These are phyloP conservation scores for Flaveria linearis DNA, from an alignment of 129 eudicot species.

Conservation along the genomic window DNA sequence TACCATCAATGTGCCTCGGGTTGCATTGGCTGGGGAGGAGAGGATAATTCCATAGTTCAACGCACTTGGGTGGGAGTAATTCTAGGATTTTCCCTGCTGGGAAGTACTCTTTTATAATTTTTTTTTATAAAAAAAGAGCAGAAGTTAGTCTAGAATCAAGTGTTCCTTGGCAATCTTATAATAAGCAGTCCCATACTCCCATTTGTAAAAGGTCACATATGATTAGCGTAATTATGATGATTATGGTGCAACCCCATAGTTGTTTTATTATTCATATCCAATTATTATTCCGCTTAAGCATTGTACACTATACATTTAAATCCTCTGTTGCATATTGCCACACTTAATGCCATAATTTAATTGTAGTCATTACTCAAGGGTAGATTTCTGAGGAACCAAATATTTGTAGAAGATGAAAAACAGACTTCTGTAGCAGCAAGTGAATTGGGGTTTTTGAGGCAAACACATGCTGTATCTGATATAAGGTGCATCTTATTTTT, in stretches of 20 bases:
- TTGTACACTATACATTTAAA: not conserved
- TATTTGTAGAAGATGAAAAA: conserved; percentile 44
- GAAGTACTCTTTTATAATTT: not conserved
- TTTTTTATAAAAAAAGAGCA: not conserved
- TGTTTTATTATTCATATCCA: not conserved
- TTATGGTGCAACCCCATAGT: conserved; percentile 2
- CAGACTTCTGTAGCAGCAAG: conserved; percentile 56
- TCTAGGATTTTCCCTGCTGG: not conserved
- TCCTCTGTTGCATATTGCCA: conserved; percentile 14
- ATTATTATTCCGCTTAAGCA: not conserved
- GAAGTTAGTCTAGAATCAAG: not conserved
- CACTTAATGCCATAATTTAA: conserved; percentile 25
- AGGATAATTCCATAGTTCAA: not conserved
- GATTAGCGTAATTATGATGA: conserved; percentile 4
- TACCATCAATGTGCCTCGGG: not conserved
- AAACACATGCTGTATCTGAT: conserved; percentile 67
- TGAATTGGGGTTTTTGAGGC: conserved; percentile 80
- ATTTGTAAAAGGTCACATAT: not conserved
- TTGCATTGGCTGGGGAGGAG: no score
- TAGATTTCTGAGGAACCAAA: conserved; percentile 60
- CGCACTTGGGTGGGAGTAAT: not conserved
- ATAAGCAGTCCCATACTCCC: not conserved
- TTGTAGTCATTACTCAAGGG: conserved; percentile 64
- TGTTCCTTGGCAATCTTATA: not conserved
- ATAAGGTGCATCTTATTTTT: conserved; percentile 51